These are phyloP conservation scores for Nakaseomyces delphensis DNA, from an alignment of 1,139 yeast species.

Conservation along the genomic window DNA sequence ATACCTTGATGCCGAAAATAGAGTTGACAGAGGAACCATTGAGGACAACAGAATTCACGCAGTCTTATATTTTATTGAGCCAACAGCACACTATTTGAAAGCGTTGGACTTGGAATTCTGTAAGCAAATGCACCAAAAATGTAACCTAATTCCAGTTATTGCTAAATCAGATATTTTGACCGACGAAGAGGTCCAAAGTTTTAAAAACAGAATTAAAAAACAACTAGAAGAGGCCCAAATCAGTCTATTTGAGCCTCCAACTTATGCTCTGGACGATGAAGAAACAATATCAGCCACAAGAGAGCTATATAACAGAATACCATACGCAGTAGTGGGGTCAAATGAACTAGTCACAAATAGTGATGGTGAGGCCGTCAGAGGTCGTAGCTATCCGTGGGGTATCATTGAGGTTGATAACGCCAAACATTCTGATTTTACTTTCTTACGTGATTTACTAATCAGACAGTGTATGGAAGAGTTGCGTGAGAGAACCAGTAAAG, in stretches of 20 bases:
- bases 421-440: slow-evolving; percentile 86
- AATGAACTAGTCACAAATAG: slow-evolving; percentile 61
- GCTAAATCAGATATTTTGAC: slow-evolving; percentile 92
- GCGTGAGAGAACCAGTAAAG: slow-evolving; percentile 73
- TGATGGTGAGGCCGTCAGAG: slow-evolving; percentile 79
- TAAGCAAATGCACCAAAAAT: slow-evolving; percentile 84
- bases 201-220: slow-evolving; percentile 65
- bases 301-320: slow-evolving; percentile 62
- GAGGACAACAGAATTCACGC: slow-evolving; percentile 81
- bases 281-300: slow-evolving; percentile 62
- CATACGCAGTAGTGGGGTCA: slow-evolving; percentile 94
- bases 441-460: slow-evolving; percentile 79
- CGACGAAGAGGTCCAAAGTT: slow-evolving; percentile 69
- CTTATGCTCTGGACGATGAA: slow-evolving; percentile 78
- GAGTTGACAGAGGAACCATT: slow-evolving; percentile 66
- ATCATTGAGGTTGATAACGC: slow-evolving; percentile 92
- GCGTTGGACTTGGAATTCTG: slow-evolving; percentile 84
- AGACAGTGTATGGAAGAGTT: slow-evolving; percentile 91
- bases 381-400: slow-evolving; percentile 98
- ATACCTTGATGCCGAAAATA: slow-evolving; percentile 84
- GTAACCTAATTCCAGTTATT: slow-evolving; percentile 87
- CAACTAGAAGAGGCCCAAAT: slow-evolving; percentile 74
- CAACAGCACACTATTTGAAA: slow-evolving; percentile 89
- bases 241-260: slow-evolving; percentile 69
- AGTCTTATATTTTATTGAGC: slow-evolving; percentile 83